phyloP scores from a whole-genome alignment of 2,329 filamentous ascomycete genomes.

The Orbilia ellipsospora region DNA sequence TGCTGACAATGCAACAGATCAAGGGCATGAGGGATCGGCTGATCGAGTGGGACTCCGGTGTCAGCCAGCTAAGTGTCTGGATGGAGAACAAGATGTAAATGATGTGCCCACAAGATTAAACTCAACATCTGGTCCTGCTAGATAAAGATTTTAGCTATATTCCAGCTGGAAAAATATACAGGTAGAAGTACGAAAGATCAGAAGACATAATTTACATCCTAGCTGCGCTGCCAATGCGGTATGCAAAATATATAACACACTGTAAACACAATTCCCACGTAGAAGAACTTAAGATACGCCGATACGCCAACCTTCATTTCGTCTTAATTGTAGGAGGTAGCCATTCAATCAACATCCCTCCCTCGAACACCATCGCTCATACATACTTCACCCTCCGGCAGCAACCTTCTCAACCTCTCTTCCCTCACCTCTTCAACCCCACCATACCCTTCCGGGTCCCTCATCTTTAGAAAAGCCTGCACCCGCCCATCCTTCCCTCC shows the following conservation, averaged over 20 bases:
- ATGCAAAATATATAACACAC: too few relatives aligned
- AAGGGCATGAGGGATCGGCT: conserved; percentile 87
- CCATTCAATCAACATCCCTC: conserved; percentile 12
- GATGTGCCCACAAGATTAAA: conserved; percentile 2
- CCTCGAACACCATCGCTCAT: conserved; percentile 62
- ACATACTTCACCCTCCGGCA: conserved; percentile 65
- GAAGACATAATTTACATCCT: too few relatives aligned
- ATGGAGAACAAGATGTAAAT: conserved; percentile 58
- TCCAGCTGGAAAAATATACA: conserved; percentile 20
- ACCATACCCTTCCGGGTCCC: conserved; percentile 67
- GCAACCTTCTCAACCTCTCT: conserved; percentile 64
- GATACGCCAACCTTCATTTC: neutral
- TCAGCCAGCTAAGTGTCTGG: conserved; percentile 76
- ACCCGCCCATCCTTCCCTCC: conserved; percentile 74
- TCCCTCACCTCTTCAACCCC: conserved; percentile 63
- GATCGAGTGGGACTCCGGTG: conserved; percentile 94
- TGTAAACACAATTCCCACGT: too few relatives aligned
- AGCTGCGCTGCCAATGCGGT: too few relatives aligned
- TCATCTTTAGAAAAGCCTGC: conserved; percentile 78
- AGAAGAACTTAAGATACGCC: too few relatives aligned
- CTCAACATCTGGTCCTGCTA: neutral
- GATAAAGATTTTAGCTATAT: conserved; percentile 28
- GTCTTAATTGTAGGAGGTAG: too few relatives aligned
- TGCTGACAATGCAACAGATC: conserved; percentile 94
- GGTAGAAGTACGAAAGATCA: too few relatives aligned